These are phyloP conservation scores for Gynostemma pentaphyllum DNA, from an alignment of 306 rosid species.

Conservation along the genomic window DNA sequence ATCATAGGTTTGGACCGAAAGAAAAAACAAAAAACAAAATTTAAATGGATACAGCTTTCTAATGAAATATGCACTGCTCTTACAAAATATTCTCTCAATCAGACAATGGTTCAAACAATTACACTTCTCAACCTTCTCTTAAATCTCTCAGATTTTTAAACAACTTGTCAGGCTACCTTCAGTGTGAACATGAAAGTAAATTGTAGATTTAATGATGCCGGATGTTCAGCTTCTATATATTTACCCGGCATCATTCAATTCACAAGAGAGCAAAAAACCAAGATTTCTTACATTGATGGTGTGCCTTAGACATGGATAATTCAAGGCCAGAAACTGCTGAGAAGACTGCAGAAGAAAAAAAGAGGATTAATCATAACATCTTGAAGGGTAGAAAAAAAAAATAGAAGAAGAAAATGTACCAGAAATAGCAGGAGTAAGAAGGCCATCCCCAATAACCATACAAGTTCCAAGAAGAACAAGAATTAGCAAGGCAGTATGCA, in stretches of 20 bases:
- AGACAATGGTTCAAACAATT: background rate
- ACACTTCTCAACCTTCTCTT: background rate
- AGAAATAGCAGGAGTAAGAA: constrained; percentile 94
- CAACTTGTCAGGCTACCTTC: background rate
- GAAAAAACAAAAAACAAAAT: background rate
- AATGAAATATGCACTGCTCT: background rate
- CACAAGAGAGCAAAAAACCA: background rate
- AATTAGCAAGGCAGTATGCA: constrained; percentile 77
- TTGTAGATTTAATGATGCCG: too few species aligned
- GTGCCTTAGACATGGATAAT: constrained; percentile 74
- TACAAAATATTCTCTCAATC: background rate
- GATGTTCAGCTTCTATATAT: too few species aligned
- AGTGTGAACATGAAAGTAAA: background rate
- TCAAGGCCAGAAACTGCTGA: constrained; percentile 97
- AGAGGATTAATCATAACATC: constrained; percentile 1
- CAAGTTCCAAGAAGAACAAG: constrained; percentile 99
- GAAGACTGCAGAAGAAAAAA: constrained; percentile 47
- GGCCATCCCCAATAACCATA: constrained; percentile 99
- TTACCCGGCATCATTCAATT: too few species aligned
- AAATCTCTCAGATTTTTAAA: background rate
- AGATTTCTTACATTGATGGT: constrained; percentile 76
- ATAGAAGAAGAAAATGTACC: constrained; percentile 30
- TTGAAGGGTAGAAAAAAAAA: background rate
- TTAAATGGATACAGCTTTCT: background rate
- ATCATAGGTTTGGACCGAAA: constrained; percentile 1